Evolutionary conservation across 2,329 filamentous ascomycete species (phyloP).

Genomic region (Didymella pinodella): DNA sequence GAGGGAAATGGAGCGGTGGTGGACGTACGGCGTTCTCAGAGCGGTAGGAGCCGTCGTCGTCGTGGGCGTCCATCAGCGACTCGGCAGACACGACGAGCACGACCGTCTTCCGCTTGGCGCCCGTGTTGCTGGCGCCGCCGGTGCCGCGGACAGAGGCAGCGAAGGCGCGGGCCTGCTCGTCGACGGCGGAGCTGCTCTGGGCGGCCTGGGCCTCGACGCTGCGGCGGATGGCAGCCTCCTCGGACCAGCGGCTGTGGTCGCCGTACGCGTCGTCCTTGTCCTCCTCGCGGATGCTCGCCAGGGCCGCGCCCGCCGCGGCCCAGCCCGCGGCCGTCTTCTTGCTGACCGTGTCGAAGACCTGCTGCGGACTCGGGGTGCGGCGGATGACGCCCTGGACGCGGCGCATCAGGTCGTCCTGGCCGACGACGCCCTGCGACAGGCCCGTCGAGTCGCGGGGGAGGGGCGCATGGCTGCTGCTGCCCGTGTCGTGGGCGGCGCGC

Average conservation of each 20-base stretch:
- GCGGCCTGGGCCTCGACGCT: slow-evolving; percentile 50
- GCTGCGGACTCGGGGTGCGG: slow-evolving; percentile 84
- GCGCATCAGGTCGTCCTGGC: slow-evolving; percentile 68
- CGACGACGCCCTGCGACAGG: slow-evolving; percentile 38
- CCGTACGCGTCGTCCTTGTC: slow-evolving; percentile 75
- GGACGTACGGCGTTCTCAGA: slow-evolving; percentile 81
- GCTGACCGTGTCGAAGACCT: slow-evolving; percentile 84
- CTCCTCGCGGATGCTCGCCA: slow-evolving; percentile 85
- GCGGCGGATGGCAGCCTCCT: slow-evolving; percentile 78
- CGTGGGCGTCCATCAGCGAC: slow-evolving; percentile 62
- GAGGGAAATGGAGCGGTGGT: too few species aligned
- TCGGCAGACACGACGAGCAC: slow-evolving; percentile 89
- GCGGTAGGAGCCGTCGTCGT: slow-evolving; percentile 63
- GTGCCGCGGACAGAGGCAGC: slow-evolving; percentile 37
- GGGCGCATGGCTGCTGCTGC: background rate
- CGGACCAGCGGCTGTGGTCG: slow-evolving; percentile 91
- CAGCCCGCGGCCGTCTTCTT: slow-evolving; percentile 82
- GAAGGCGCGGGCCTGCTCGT: slow-evolving; percentile 45
- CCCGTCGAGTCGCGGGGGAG: slow-evolving; percentile 25
- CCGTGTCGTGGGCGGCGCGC: background rate
- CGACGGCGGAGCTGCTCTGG: slow-evolving; percentile 46
- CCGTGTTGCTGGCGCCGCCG: slow-evolving; percentile 34
- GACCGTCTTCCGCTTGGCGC: slow-evolving; percentile 70
- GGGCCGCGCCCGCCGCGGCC: slow-evolving; percentile 81
- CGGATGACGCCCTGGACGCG: slow-evolving; percentile 83